phyloP scores from a whole-genome alignment of 441 rosid genomes.

The Populus hybrid region DNA sequence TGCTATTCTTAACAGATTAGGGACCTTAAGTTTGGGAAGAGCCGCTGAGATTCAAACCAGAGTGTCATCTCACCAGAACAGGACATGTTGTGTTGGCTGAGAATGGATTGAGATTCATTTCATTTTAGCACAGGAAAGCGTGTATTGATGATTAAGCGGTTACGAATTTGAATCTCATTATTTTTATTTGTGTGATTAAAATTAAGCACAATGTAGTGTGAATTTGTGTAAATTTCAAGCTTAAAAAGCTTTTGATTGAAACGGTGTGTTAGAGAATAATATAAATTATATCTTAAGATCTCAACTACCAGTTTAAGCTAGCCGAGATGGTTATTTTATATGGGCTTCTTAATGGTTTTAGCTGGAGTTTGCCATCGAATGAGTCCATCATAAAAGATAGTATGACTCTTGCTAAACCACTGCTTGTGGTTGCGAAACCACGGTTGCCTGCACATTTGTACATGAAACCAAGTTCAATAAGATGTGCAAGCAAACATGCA shows the following conservation, averaged over 20 bases:
- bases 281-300: too few species aligned
- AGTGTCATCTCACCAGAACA: slow-evolving; percentile 6
- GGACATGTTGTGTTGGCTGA: slow-evolving; percentile 14
- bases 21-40: slow-evolving; percentile 15
- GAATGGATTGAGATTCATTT: slow-evolving; percentile 5
- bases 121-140: slow-evolving; percentile 21
- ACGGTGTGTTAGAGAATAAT: too few species aligned
- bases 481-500: too few species aligned
- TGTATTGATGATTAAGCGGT: neutral
- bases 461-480: too few species aligned
- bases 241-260: too few species aligned
- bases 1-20: neutral
- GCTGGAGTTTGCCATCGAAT: slow-evolving; percentile 1
- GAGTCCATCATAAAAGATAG: neutral
- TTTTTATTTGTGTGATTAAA: too few species aligned
- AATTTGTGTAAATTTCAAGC: too few species aligned
- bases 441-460: neutral
- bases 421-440: neutral
- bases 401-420: neutral
- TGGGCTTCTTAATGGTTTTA: slow-evolving; percentile 13
- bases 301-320: too few species aligned
- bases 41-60: slow-evolving; percentile 11
- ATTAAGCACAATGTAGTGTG: too few species aligned
- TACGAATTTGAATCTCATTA: too few species aligned
- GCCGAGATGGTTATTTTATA: too few species aligned